phyloP scores from a whole-genome alignment of 1,139 yeast genomes.

The Geotrichum klebahnii region DNA sequence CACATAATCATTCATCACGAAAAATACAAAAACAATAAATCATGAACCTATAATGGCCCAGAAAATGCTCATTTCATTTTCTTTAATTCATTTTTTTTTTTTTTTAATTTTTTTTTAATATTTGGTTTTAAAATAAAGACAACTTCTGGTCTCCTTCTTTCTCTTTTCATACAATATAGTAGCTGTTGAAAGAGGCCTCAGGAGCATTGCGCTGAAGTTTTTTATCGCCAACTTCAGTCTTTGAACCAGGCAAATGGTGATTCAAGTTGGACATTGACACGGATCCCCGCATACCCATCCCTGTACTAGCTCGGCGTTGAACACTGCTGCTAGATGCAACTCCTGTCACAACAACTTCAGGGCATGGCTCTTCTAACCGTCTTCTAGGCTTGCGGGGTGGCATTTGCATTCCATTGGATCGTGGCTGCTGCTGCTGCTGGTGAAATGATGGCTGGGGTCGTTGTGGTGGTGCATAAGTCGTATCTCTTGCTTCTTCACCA shows the following conservation, averaged over 20 bases:
- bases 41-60: too few relatives aligned
- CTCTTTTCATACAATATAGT: conserved; percentile 13
- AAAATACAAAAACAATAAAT: too few relatives aligned
- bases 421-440: background rate
- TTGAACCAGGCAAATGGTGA: background rate
- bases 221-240: background rate
- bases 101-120: too few relatives aligned
- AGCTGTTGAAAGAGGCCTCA: conserved; percentile 12
- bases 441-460: background rate
- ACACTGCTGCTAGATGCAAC: conserved; percentile 1
- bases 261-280: conserved; percentile 8
- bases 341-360: conserved; percentile 3
- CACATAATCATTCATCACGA: too few relatives aligned
- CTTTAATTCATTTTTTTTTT: too few relatives aligned
- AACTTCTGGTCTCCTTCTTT: background rate
- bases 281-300: conserved; percentile 7
- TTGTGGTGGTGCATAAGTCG: background rate
- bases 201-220: conserved; percentile 9
- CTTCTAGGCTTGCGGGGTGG: conserved; percentile 6
- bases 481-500: conserved; percentile 32
- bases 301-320: conserved; percentile 6
- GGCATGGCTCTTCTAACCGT: conserved; percentile 1
- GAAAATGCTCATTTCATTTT: too few relatives aligned
- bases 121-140: too few relatives aligned
- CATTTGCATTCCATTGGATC: too few relatives aligned